Percentiles rank a stretch among this genome's conserved stretches.
phyloP scores from a whole-genome alignment of 2,329 filamentous ascomycete species.

The Podosphaera xanthii region DNA sequence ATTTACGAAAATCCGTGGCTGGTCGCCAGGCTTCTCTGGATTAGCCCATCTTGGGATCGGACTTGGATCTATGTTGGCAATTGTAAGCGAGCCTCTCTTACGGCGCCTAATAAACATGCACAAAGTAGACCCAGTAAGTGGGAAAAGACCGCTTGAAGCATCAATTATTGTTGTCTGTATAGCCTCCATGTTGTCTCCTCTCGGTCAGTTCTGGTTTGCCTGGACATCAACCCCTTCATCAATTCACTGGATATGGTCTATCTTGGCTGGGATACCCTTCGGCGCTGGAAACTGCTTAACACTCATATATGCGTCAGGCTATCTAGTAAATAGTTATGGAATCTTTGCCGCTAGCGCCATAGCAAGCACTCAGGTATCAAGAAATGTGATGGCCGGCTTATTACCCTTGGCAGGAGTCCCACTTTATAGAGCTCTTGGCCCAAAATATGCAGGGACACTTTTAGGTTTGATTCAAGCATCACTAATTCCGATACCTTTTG shows the following conservation, averaged over 20 bases:
- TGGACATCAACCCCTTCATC: conserved; percentile 62
- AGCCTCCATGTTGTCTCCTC: conserved; percentile 47
- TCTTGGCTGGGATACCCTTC: conserved; percentile 59
- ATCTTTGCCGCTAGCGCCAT: conserved; percentile 65
- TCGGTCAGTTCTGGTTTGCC: conserved; percentile 67
- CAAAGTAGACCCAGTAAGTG: conserved; percentile 50
- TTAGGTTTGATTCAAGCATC: conserved; percentile 49
- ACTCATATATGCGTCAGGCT: conserved; percentile 68
- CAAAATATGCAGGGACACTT: conserved; percentile 60
- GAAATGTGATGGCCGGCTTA: conserved; percentile 52
- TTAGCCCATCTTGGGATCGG: conserved; percentile 55
- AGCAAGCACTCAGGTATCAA: conserved; percentile 55
- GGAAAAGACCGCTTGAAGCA: conserved; percentile 52
- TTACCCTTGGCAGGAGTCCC: conserved; percentile 51
- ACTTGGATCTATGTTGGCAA: conserved; percentile 37
- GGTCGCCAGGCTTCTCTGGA: conserved; percentile 49
- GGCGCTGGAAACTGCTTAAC: conserved; percentile 53
- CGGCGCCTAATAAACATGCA: conserved; percentile 53
- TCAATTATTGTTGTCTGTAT: conserved; percentile 63
- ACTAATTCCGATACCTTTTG: conserved; percentile 57
- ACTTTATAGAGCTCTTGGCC: conserved; percentile 44
- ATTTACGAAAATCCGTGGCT: conserved; percentile 50
- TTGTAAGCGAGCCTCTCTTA: conserved; percentile 46
- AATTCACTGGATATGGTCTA: conserved; percentile 64
- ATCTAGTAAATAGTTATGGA: conserved; percentile 55